These are phyloP conservation scores for Tetracladium setigerum DNA, from an alignment of 495 filamentous ascomycete species.

Conservation along the genomic window DNA sequence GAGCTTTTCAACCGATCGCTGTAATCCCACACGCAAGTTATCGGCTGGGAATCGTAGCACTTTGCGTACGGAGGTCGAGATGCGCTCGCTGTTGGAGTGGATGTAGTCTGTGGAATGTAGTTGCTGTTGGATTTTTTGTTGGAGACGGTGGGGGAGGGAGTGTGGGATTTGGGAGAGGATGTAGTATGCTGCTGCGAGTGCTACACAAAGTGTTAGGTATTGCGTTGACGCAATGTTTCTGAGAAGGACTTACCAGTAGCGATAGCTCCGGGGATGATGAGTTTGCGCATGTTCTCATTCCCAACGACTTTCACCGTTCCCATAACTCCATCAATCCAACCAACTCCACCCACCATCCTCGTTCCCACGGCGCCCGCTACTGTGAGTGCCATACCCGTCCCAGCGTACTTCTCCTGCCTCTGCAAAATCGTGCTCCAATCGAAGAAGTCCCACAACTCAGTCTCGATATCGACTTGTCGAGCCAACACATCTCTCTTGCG, in stretches of 20 bases:
- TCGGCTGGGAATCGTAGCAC: conserved; percentile 80
- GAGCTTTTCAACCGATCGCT: conserved; percentile 76
- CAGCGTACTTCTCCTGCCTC: conserved; percentile 86
- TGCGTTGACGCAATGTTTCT: background rate
- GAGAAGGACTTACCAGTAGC: conserved; percentile 57
- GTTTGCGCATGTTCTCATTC: conserved; percentile 68
- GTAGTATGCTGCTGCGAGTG: conserved; percentile 65
- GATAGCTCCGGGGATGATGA: conserved; percentile 75
- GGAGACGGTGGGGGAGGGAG: conserved; percentile 81
- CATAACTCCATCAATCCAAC: conserved; percentile 83
- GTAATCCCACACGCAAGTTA: conserved; percentile 69
- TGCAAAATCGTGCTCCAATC: conserved; percentile 78
- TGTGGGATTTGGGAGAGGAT: conserved; percentile 77
- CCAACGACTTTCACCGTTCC: conserved; percentile 74
- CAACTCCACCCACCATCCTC: conserved; percentile 70
- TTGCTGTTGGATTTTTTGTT: conserved; percentile 70
- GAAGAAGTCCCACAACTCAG: conserved; percentile 89
- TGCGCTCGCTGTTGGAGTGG: conserved; percentile 77
- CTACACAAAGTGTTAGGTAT: conserved; percentile 42
- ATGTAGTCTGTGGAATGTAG: conserved; percentile 83
- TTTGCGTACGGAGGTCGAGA: conserved; percentile 74
- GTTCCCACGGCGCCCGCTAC: conserved; percentile 79
- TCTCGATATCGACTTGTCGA: conserved; percentile 75
- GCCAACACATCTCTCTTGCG: conserved; percentile 71
- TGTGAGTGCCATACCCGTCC: conserved; percentile 88